These are phyloP conservation scores for Talaromyces ruber DNA, from an alignment of 495 filamentous ascomycete genomes.

Conservation along the genomic window DNA sequence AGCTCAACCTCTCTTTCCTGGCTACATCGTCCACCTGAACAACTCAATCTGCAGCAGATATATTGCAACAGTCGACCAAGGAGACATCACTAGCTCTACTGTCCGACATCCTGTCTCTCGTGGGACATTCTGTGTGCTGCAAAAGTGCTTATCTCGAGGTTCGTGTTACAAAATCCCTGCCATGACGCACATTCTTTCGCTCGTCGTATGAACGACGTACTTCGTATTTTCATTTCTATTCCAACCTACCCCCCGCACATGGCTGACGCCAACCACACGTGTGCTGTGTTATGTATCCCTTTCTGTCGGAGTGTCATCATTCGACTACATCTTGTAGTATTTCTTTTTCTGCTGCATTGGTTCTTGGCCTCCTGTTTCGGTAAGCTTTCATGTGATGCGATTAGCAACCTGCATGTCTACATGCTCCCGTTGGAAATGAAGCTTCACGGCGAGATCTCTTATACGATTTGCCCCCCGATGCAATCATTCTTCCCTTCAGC, in stretches of 20 bases:
- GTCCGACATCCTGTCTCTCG: neutral
- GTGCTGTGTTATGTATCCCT: neutral
- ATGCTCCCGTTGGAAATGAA: neutral
- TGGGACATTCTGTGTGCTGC: neutral
- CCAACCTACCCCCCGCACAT: slow-evolving; percentile 1
- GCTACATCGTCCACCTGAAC: neutral
- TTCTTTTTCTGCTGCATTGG: neutral
- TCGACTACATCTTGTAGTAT: neutral
- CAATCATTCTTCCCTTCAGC: neutral
- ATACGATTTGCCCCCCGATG: neutral
- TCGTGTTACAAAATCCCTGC: slow-evolving; percentile 2
- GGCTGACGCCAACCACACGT: neutral
- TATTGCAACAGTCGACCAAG: too few species aligned
- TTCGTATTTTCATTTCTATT: neutral
- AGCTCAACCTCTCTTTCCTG: neutral
- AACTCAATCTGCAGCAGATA: too few species aligned
- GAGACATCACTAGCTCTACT: too few species aligned
- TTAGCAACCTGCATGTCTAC: neutral
- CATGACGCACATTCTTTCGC: slow-evolving; percentile 7
- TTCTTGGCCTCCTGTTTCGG: neutral
- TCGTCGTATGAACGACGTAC: neutral
- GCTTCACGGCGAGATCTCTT: neutral
- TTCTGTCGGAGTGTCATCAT: neutral
- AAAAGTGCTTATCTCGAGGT: slow-evolving; percentile 7
- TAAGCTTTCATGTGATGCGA: slow-evolving; percentile 1